Base-by-base conservation (phyloP, 2,329 filamentous ascomycete genomes). In the Aspergillus fischeri region DNA sequence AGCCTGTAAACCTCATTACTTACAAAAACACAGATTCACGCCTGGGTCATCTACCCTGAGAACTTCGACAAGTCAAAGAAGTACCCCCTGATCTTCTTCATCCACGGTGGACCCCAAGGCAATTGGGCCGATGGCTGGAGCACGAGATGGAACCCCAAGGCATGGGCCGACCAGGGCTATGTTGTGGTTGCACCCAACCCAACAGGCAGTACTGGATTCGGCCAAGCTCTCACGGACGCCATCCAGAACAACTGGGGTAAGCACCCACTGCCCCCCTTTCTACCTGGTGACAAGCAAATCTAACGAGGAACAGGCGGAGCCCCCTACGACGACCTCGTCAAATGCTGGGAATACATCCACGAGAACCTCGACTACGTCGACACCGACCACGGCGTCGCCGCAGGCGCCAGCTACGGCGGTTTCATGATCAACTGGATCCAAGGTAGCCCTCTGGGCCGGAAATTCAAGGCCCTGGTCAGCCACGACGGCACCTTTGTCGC, bases 121-220 rank as follows among this genome's bases (percentile, higher is more conserved):
- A 84, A 89, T 0, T 93, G 89, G 87, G 77, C 73, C 32, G 88
- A 94, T 67, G 79, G 81, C 28, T 95, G 91, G 90, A 88, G 83
- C 70, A 91, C 87, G 2, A 81, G 91, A 20, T 96, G 91, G 91
- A 95, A 95, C 70, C 88, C 89, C 1, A 90, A 89, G 58, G 82
- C 93, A 9, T 95, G 91, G 69, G 91, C 91, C 3, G 91, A 95
- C 71, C 90, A 93, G 75, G 91, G 91, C 49, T 96, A 94, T 69
- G 83, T 96, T 3, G 90, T 89, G 24, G 85, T 96, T 49, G 82
- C 86, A 51, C 90, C 91, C 9, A 96, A 96, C 70, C 90, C 90
- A 8, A 94, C 90, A 0, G 91, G 91, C 20, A 90, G 86, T 66
- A 92, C 90, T 4, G 89, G 90, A 3, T 96, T 92, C 66, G 91